These are phyloP conservation scores for Periconia macrospinosa DNA, from an alignment of 2,329 filamentous ascomycete genomes.

Conservation along the genomic window DNA sequence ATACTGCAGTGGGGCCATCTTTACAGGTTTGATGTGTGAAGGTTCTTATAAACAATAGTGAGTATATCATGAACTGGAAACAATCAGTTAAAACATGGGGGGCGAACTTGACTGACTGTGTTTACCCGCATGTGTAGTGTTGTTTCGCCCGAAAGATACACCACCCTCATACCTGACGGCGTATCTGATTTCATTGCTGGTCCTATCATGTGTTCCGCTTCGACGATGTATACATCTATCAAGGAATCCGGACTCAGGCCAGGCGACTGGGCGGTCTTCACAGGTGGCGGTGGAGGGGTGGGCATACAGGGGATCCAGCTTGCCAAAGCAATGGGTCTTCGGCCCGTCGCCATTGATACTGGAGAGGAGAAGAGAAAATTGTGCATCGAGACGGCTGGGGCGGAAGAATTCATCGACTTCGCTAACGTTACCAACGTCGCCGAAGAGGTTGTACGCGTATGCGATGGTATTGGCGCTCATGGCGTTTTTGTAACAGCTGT, in stretches of 20 bases:
- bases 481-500: conserved; percentile 44
- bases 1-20: conserved; percentile 52
- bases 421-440: conserved; percentile 35
- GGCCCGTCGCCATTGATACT: conserved; percentile 40
- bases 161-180: conserved; percentile 58
- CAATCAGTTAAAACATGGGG: neutral
- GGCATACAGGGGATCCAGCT: conserved; percentile 60
- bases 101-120: neutral
- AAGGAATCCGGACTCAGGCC: conserved; percentile 52
- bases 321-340: conserved; percentile 44
- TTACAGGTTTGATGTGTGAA: conserved; percentile 48
- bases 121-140: conserved; percentile 27
- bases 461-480: conserved; percentile 42
- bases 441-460: conserved; percentile 34
- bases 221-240: conserved; percentile 61
- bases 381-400: conserved; percentile 34
- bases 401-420: conserved; percentile 44
- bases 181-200: conserved; percentile 59
- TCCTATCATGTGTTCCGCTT: conserved; percentile 63
- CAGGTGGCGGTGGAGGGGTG: conserved; percentile 51
- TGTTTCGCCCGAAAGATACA: conserved; percentile 57
- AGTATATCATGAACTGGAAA: neutral
- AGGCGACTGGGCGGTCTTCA: conserved; percentile 57
- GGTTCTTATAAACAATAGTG: conserved; percentile 62
- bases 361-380: conserved; percentile 40